Percentiles rank a stretch among this genome's conserved stretches.
These are phyloP conservation scores for Ophiostoma tasmaniense DNA, from an alignment of 2,329 filamentous ascomycete species.

Conservation along the genomic window DNA sequence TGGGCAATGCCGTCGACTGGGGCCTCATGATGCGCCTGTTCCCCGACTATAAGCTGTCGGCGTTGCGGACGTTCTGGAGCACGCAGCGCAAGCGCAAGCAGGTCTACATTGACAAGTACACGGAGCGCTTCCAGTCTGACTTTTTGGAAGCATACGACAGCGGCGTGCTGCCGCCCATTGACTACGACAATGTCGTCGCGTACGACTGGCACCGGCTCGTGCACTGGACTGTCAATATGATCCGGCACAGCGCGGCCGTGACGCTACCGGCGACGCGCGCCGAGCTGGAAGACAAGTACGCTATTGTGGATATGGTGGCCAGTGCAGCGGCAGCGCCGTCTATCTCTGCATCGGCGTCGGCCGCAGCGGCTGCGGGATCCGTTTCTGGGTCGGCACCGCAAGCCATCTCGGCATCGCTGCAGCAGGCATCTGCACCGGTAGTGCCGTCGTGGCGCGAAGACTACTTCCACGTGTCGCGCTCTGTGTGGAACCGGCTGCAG, in stretches of 20 bases:
- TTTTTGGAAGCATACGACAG: slow-evolving; percentile 60
- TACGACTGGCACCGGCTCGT: slow-evolving; percentile 64
- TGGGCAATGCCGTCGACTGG: slow-evolving; percentile 53
- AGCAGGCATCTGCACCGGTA: slow-evolving; percentile 5
- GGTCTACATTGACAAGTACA: slow-evolving; percentile 47
- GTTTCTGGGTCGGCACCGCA: not conserved
- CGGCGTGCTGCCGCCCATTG: slow-evolving; percentile 50
- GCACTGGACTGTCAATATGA: slow-evolving; percentile 54
- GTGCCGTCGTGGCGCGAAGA: slow-evolving; percentile 45
- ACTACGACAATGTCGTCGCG: slow-evolving; percentile 53
- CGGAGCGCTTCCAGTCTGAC: slow-evolving; percentile 53
- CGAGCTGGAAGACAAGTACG: slow-evolving; percentile 37
- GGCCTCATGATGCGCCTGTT: slow-evolving; percentile 49
- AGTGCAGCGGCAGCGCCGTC: not conserved
- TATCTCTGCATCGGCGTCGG: slow-evolving; percentile 16
- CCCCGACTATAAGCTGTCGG: slow-evolving; percentile 42
- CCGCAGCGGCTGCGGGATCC: not conserved
- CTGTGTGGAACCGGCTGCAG: slow-evolving; percentile 50
- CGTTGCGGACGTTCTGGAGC: slow-evolving; percentile 49
- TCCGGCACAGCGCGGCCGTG: slow-evolving; percentile 36
- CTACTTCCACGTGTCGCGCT: slow-evolving; percentile 47
- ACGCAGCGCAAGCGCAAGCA: slow-evolving; percentile 42
- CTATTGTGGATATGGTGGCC: slow-evolving; percentile 25
- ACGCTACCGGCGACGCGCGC: slow-evolving; percentile 41
- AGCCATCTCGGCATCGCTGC: slow-evolving; percentile 21